Evolutionary conservation across 805 yeast species (phyloP).

Genomic region (Scheffersomyces spartinae): DNA sequence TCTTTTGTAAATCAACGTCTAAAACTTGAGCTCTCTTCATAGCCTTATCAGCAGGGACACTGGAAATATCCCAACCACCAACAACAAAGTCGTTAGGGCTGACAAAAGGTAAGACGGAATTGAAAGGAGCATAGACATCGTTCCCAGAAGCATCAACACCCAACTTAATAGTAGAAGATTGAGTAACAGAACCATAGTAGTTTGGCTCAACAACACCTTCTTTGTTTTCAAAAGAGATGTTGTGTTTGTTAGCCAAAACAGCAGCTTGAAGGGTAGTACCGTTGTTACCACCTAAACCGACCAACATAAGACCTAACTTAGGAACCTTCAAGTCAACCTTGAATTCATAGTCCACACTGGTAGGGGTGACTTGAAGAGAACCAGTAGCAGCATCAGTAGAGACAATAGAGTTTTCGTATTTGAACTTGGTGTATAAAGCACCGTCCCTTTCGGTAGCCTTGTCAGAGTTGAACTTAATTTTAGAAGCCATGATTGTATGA

Average conservation of each 20-base stretch:
- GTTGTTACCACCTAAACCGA: slow-evolving; percentile 94
- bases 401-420: slow-evolving; percentile 69
- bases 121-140: slow-evolving; percentile 89
- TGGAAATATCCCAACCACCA: slow-evolving; percentile 91
- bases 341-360: slow-evolving; percentile 66
- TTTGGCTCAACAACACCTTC: slow-evolving; percentile 66
- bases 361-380: slow-evolving; percentile 55
- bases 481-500: slow-evolving; percentile 27
- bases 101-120: slow-evolving; percentile 76
- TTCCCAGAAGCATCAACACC: slow-evolving; percentile 75
- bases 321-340: slow-evolving; percentile 75
- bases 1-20: slow-evolving; percentile 72
- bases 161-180: slow-evolving; percentile 77
- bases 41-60: slow-evolving; percentile 59
- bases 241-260: slow-evolving; percentile 71
- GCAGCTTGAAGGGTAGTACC: slow-evolving; percentile 88
- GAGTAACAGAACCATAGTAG: slow-evolving; percentile 92
- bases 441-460: slow-evolving; percentile 39
- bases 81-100: slow-evolving; percentile 84
- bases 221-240: slow-evolving; percentile 70
- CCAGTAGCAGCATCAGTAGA: slow-evolving; percentile 40
- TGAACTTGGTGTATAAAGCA: slow-evolving; percentile 48
- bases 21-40: slow-evolving; percentile 80
- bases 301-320: slow-evolving; percentile 79
- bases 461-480: slow-evolving; percentile 45